These are phyloP conservation scores for Talaromyces marneffei DNA, from an alignment of 2,329 filamentous ascomycete species.

Conservation along the genomic window DNA sequence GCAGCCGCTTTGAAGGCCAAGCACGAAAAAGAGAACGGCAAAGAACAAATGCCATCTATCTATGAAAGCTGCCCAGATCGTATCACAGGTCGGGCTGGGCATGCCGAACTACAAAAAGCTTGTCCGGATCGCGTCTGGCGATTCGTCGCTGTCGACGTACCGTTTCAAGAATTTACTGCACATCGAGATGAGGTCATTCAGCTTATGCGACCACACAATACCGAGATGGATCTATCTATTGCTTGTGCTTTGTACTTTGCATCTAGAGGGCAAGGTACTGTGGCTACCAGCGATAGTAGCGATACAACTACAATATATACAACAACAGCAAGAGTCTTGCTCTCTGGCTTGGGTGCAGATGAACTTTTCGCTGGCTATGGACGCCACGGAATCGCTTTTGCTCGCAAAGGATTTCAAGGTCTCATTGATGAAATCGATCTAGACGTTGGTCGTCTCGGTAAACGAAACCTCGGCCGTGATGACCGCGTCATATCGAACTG, in stretches of 20 bases:
- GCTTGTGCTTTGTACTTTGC: slow-evolving; percentile 93
- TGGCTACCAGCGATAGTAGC: slow-evolving; percentile 11
- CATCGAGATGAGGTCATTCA: slow-evolving; percentile 66
- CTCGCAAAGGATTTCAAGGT: slow-evolving; percentile 60
- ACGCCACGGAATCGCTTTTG: slow-evolving; percentile 72
- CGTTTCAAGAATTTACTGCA: slow-evolving; percentile 65
- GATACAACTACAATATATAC: slow-evolving; percentile 46
- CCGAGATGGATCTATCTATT: slow-evolving; percentile 98
- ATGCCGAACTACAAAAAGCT: slow-evolving; percentile 62
- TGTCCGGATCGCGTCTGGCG: slow-evolving; percentile 71
- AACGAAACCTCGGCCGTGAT: slow-evolving; percentile 90
- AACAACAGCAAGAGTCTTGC: slow-evolving; percentile 71
- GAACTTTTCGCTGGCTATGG: slow-evolving; percentile 93
- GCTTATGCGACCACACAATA: slow-evolving; percentile 88
- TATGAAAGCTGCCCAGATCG: slow-evolving; percentile 89
- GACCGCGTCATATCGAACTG: slow-evolving; percentile 87
- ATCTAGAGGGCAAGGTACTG: slow-evolving; percentile 61
- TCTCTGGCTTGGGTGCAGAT: slow-evolving; percentile 91
- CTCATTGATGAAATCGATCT: slow-evolving; percentile 77
- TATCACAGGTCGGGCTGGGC: slow-evolving; percentile 73
- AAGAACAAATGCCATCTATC: slow-evolving; percentile 22
- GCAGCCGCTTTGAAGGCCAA: slow-evolving; percentile 44
- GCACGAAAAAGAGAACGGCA: slow-evolving; percentile 14
- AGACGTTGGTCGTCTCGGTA: slow-evolving; percentile 78
- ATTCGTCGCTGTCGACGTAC: slow-evolving; percentile 75